A percentile compares a stretch with the other conserved stretches of the same genome.
These are phyloP conservation scores for Dentipellis sp. DNA, from an alignment of 768 basidiomycete species.

Conservation along the genomic window DNA sequence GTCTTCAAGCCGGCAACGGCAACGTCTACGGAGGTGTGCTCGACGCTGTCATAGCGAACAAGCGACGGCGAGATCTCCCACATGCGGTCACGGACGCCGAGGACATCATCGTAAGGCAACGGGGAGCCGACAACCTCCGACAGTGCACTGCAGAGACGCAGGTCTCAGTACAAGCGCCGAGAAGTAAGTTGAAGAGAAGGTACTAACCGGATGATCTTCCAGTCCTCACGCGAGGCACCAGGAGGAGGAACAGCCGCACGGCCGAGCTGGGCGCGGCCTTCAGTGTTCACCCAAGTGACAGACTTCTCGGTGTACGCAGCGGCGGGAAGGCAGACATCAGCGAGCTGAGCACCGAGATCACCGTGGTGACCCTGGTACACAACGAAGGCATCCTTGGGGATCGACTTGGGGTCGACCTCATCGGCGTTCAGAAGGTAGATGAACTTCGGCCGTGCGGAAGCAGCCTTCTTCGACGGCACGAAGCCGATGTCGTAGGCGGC, in stretches of 20 bases:
- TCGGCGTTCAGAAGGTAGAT: conserved; percentile 96
- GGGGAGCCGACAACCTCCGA: conserved; percentile 78
- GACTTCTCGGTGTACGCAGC: conserved; percentile 92
- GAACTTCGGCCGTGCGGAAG: conserved; percentile 80
- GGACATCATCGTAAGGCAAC: conserved; percentile 83
- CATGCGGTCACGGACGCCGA: conserved; percentile 81
- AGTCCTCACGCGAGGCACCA: conserved; percentile 93
- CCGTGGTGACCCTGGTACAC: conserved; percentile 99
- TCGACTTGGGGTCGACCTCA: conserved; percentile 79
- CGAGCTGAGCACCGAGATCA: conserved; percentile 90
- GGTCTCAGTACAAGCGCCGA: neutral
- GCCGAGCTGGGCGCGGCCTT: conserved; percentile 86
- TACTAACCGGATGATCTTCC: conserved; percentile 87
- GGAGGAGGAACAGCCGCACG: conserved; percentile 89
- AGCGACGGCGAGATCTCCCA: conserved; percentile 94
- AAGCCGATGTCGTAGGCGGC: conserved; percentile 96
- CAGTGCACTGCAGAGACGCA: conserved; percentile 49
- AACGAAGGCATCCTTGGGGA: conserved; percentile 89
- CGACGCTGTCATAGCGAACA: conserved; percentile 75
- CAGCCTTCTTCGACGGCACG: conserved; percentile 72
- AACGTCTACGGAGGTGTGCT: conserved; percentile 66
- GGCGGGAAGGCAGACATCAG: conserved; percentile 92
- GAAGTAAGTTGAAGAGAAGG: neutral
- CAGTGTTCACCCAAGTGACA: conserved; percentile 94
- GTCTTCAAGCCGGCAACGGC: conserved; percentile 60